Evolutionary conservation across 2,329 filamentous ascomycete species (phyloP), one percentile per base, ranked within the genome.

Genomic region (Nannizziopsis arthrosporioides): DNA sequence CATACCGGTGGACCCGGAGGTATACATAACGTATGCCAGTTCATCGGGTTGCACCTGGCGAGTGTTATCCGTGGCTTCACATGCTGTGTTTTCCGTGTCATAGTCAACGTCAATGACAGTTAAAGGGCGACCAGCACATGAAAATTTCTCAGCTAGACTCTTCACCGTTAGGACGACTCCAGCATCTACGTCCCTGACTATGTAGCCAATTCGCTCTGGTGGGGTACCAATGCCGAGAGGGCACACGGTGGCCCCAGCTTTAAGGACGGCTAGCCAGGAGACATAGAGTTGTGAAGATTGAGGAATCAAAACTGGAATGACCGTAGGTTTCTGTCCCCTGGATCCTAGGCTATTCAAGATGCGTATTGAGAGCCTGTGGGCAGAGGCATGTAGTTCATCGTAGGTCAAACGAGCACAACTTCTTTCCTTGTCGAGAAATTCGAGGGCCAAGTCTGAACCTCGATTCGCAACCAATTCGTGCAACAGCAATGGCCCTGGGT

Each of bases 21-120:
- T 94, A 63, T 94, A 95, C 80, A 94, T 88, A 51, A 94, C 78
- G 68, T 95, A 95, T 18, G 89, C 87, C 18, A 89, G 46, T 34
- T 55, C 50, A 36, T 64, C 58, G 12, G 57, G 49, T 9, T 17
- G 9, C 12, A 42, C 42, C n/a, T 30, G 35, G 15, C 32, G 15
- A n/a, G 40, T 18, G 15, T 17, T 18, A 5, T 27, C 12, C 36
- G 30, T 19, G 12, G 15, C 9, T 42, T 32, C 11, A 39, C 17
- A 3, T 27, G 27, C n/a, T 6, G 7, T 42, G 52, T 48, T 12
- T 30, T 38, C 35, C 42, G 15, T 15, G 54, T 41, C 37, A 42
- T 57, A 59, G 54, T 76, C 70, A 34, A 71, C 62, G 36, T 65
- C 47, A n/a, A 78, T 55, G 30, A 71, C 41, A 52, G 19, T 5